phyloP scores from a whole-genome alignment of 352 stramenopile genomes.

The Pythium utonaiense region DNA sequence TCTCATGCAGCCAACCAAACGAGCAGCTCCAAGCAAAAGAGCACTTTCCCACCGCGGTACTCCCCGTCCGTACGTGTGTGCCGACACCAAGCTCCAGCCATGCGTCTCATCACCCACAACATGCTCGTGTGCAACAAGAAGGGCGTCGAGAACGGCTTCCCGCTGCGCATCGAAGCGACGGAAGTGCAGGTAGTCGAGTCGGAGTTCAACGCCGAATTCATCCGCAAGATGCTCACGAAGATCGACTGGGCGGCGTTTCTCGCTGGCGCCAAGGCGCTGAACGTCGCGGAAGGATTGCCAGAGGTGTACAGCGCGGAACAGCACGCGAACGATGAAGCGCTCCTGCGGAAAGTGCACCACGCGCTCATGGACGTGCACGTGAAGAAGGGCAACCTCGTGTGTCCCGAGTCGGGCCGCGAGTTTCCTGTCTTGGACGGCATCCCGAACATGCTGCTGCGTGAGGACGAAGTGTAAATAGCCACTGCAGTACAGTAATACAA shows the following conservation, averaged over 20 bases:
- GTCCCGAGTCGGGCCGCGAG: constrained; percentile 93
- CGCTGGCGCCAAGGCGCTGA: constrained; percentile 66
- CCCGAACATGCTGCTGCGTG: constrained; percentile 95
- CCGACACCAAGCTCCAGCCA: constrained; percentile 20
- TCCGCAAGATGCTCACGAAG: constrained; percentile 89
- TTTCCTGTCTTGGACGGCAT: constrained; percentile 97
- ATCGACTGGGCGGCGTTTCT: constrained; percentile 89
- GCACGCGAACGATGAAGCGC: constrained; percentile 52
- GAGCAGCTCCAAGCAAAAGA: not conserved
- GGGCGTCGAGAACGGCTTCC: constrained; percentile 90
- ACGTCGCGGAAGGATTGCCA: constrained; percentile 69
- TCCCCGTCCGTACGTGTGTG: not conserved
- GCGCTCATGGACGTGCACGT: constrained; percentile 94
- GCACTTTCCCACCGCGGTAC: not conserved
- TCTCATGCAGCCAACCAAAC: constrained; percentile 13
- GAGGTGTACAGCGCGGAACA: constrained; percentile 39
- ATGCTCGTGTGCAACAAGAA: constrained; percentile 94
- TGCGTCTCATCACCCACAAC: constrained; percentile 94
- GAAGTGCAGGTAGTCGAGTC: constrained; percentile 78
- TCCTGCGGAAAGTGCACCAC: constrained; percentile 86
- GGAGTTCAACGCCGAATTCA: constrained; percentile 81
- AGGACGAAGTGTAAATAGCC: constrained; percentile 80
- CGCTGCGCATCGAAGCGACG: constrained; percentile 83
- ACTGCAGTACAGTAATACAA: not conserved
- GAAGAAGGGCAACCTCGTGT: constrained; percentile 94